A percentile compares a stretch with the other conserved stretches of the same genome.
Evolutionary conservation across 768 basidiomycete species (phyloP).

Genomic region (Boletellus ananiceps): DNA sequence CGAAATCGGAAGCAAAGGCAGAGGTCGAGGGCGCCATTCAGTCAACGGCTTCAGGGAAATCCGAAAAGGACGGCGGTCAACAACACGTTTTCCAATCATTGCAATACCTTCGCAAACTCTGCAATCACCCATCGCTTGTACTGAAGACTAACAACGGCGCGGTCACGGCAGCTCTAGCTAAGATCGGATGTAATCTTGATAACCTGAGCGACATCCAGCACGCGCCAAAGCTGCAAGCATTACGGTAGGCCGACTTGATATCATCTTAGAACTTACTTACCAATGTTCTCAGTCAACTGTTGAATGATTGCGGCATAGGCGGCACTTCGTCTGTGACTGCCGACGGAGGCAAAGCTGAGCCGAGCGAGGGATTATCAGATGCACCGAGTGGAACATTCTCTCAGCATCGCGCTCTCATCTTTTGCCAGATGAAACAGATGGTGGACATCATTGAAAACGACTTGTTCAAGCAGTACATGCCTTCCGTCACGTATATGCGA

Average conservation of each 20-base stretch:
- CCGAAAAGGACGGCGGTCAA: constrained; percentile 46
- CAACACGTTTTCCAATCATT: constrained; percentile 95
- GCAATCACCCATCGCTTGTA: constrained; percentile 94
- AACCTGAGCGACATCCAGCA: constrained; percentile 76
- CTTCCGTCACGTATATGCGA: constrained; percentile 96
- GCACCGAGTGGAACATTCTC: constrained; percentile 57
- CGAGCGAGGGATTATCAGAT: constrained; percentile 53
- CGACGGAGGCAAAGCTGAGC: constrained; percentile 65
- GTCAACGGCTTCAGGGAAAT: constrained; percentile 30
- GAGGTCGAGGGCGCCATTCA: constrained; percentile 65
- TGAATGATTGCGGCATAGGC: constrained; percentile 94
- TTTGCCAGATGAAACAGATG: constrained; percentile 99
- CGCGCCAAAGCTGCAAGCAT: constrained; percentile 89
- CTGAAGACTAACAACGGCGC: constrained; percentile 67
- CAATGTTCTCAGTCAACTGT: constrained; percentile 65
- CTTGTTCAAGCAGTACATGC: constrained; percentile 89
- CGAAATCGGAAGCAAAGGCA: constrained; percentile 65
- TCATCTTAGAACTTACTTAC: constrained; percentile 2
- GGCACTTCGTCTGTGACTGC: constrained; percentile 33
- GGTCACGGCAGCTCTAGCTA: constrained; percentile 52
- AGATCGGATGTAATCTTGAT: constrained; percentile 43
- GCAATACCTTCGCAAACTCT: constrained; percentile 94
- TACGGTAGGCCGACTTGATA: constrained; percentile 54
- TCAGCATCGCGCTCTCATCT: constrained; percentile 97
- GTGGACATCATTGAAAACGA: constrained; percentile 94